Evolutionary conservation across 352 stramenopile species (phyloP), one percentile per base, ranked within the genome.

Genomic region (Phytophthora pinifolia): DNA sequence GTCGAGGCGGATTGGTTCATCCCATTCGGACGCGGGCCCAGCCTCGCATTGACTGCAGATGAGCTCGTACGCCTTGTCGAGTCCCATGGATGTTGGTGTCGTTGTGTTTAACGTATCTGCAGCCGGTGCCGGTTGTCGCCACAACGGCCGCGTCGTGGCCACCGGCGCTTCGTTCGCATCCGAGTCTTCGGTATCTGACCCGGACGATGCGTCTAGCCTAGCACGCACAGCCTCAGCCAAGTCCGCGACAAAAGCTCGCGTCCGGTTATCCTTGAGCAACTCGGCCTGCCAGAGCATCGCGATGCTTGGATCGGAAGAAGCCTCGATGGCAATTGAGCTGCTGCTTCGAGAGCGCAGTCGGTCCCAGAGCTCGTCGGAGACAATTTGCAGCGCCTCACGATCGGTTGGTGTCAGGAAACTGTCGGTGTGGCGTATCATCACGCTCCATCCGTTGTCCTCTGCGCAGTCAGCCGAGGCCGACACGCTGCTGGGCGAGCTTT

Each of bases 1-100:
- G 47, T 92, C 82, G 14, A 73, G 55, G 17, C 67, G 60, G 43
- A 92, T 92, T 64, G 89, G 82, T 50, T 81, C 67, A 27, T 92
- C 82, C 34, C 78, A 67, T n/a, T 61, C 49, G 10, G 59, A 54
- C 10, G 44, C 41, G 27, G 46, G 42, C 0, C 60, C 43, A 3
- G 37, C 55, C 15, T 76, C 65, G 37, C 79, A 89, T 5, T 67
- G 70, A 1, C 59, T 55, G 17, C 73, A 60, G 17, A 88, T 78
- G 27, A 88, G 57, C 10, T 72, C 73, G 42, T 89, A 91, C 25
- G 64, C 73, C 12, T 70, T 64, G 20, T 65, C 44, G 20, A 49
- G 47, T 13, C 57, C 37, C 34, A 59, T 47, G 29, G 33, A 44
- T 7, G 62, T 64, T 36, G 62, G 49, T 35, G 35, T 48, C 17